Evolutionary conservation across 495 filamentous ascomycete species (phyloP), one percentile per base, ranked within the genome.

Genomic region (Hypomontagnella submonticulosa): DNA sequence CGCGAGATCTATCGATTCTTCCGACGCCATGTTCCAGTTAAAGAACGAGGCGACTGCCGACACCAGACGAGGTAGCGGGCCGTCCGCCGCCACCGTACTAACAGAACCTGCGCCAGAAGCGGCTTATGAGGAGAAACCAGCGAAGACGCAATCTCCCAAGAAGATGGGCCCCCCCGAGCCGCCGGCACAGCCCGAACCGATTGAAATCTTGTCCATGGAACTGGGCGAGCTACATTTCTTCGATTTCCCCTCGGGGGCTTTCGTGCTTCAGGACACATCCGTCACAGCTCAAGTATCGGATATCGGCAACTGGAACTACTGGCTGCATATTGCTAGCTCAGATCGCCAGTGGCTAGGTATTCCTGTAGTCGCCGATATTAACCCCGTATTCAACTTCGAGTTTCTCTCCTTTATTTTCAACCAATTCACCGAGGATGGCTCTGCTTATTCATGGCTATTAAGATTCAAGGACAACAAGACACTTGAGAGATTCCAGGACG

Each of bases 371-470:
- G 88, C 89, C 4, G 96, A 98, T 67, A 90, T 98, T 71, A 99
- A 99, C 70, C 96, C 95, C 0, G 95, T 99, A 33, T 99, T 99
- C 83, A 98, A 97, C 79, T 98, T 97, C 63, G 95, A 98, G 76
- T 97, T 92, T 65, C 81, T 97, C 15, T 97, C 95, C 1, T 97
- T 98, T 77, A 97, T 99, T 72, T 99, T 99, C 83, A 98, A 98
- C 72, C 92, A 97, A 71, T 98, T 96, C 71, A 81, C 88, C 6
- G 84, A 89, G 12, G 91, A 97, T 76, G 92, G 93, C 3, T 89
- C 90, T 7, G 94, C 95, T 5, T 97, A 92, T 74, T 98, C 96
- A 0, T 99, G 96, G 95, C 86, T 99, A 4, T 79, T 99, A 30
- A 87, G 93, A 20, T 99, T 99, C 82, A 91, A 89, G 67, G 90